Evolutionary conservation across 257 asterid genomes (phyloP).

Genomic region (Dorcoceras hygrometricum): DNA sequence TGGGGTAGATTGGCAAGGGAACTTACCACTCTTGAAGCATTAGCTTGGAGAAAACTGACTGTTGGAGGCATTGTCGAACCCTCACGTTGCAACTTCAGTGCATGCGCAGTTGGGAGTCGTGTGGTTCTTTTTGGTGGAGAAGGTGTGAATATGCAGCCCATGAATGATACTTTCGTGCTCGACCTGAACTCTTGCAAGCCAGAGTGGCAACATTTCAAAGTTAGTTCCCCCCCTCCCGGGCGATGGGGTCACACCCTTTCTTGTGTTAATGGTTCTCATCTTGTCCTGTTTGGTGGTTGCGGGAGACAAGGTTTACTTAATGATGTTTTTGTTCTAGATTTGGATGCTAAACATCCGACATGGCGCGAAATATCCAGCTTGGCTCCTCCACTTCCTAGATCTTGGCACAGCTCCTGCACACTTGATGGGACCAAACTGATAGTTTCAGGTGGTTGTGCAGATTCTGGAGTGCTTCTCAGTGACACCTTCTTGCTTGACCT

Average conservation of each 20-base stretch:
- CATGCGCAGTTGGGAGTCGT: conserved; percentile 25
- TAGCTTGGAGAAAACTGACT: conserved; percentile 20
- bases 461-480: conserved; percentile 23
- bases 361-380: conserved; percentile 20
- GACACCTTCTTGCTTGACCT: conserved; percentile 23
- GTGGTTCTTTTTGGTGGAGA: conserved; percentile 24
- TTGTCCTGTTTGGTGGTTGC: conserved; percentile 23
- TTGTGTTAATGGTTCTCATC: conserved; percentile 21
- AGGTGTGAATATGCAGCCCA: conserved; percentile 22
- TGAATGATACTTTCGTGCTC: conserved; percentile 23
- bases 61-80: conserved; percentile 23
- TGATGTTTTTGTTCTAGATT: conserved; percentile 21
- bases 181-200: conserved; percentile 19
- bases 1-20: conserved; percentile 25
- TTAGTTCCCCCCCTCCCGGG: conserved; percentile 20
- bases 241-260: conserved; percentile 22
- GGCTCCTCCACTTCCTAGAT: conserved; percentile 24
- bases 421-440: conserved; percentile 22
- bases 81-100: conserved; percentile 24
- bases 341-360: conserved; percentile 20
- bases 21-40: conserved; percentile 21
- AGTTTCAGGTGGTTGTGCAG: conserved; percentile 21
- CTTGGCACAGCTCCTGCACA: conserved; percentile 25
- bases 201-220: conserved; percentile 22
- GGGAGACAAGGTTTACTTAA: conserved; percentile 23